A percentile compares a stretch with the other conserved stretches of the same genome.
These are phyloP conservation scores for Penicillium sp. DNA, from an alignment of 2,329 filamentous ascomycete genomes.

Conservation along the genomic window DNA sequence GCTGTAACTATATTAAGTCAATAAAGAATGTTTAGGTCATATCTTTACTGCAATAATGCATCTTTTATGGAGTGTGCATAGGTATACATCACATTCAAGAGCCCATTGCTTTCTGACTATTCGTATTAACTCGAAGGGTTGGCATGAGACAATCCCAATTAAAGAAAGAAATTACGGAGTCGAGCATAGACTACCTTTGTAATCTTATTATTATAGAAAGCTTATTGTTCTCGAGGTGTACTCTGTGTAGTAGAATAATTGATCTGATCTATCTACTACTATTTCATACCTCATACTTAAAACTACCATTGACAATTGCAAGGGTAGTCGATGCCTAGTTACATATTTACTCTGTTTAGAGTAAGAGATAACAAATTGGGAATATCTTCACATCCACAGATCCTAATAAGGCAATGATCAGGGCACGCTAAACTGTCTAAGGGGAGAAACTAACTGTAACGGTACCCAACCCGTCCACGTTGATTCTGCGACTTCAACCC, in stretches of 20 bases:
- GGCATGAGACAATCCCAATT: constrained; percentile 3
- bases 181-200: background rate
- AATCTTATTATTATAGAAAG: background rate
- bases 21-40: background rate
- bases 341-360: background rate
- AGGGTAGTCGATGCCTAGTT: background rate
- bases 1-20: background rate
- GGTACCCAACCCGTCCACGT: background rate
- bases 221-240: background rate
- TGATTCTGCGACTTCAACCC: background rate
- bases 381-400: constrained; percentile 10
- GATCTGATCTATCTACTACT: background rate
- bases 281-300: background rate
- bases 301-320: background rate
- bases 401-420: constrained; percentile 24
- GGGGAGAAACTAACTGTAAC: constrained; percentile 11
- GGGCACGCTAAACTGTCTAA: constrained; percentile 22
- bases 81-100: background rate
- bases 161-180: background rate
- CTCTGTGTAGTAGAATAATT: too few species aligned
- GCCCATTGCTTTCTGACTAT: background rate
- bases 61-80: background rate
- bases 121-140: background rate
- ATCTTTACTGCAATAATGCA: background rate
- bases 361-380: background rate